Base-by-base conservation (phyloP, 2,329 filamentous ascomycete genomes). In the Penicillium sp. region DNA sequence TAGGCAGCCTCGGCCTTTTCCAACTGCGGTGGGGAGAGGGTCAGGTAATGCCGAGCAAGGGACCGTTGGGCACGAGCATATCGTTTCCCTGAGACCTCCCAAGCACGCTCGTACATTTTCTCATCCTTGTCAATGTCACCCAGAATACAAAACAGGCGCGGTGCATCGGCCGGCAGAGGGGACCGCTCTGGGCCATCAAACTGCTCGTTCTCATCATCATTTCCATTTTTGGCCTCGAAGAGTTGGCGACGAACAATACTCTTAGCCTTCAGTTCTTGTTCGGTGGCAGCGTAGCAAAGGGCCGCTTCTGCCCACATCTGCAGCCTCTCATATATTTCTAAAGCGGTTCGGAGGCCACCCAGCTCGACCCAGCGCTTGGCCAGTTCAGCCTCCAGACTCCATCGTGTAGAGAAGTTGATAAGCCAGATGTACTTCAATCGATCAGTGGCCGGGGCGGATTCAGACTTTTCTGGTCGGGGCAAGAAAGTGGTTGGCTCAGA, bases 251-350 rank as follows among this genome's bases (percentile, higher is more conserved):
- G 80, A 11, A 97, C 72, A 33, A 96, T 78, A 3, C 76, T 78
- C 39, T 79, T 80, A 1, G 89, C 93, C 58, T 93, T 93, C 16
- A 86, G 86, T 65, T 96, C 90, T 67, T 82, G 76, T n/a, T 83
- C 78, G 0, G 83, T 86, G 0, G 80, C 75, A 9, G 88, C 90
- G 56, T 88, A 84, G 63, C 93, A 98, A 2, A 98, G 75, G 0
- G 93, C 91, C 4, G 90, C 88, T 67, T 98, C 93, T 1, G 93
- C 87, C 89, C 93, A 97, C 64, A 97, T 83, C 41, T 89, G 83
- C 13, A 98, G 71, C 3, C 93, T 79, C 68, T 95, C 90, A 68
- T 97, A 98, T 45, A 98, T 97, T 45, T 96, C 93, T 1, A 98
- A 77, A 0, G 93, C 93, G 1, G 90, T 94, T 3, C 87, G 77